phyloP scores from a whole-genome alignment of 2,329 filamentous ascomycete species.

The Alternaria infectoria region DNA sequence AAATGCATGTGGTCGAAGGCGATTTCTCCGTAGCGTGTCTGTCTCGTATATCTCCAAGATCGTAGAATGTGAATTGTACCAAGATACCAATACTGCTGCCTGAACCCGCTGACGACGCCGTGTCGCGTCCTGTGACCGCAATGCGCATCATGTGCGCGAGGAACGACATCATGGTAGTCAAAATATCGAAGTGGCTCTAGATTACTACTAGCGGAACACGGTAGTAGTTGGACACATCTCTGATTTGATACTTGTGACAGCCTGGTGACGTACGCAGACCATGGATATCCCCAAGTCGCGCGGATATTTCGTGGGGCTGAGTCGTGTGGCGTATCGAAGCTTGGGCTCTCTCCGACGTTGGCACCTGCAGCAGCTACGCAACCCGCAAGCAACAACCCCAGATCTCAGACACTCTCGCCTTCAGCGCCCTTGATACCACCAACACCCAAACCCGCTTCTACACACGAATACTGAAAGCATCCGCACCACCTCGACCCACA shows the following conservation, averaged over 20 bases:
- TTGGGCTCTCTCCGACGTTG: slow-evolving; percentile 17
- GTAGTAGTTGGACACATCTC: neutral
- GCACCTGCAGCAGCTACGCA: slow-evolving; percentile 25
- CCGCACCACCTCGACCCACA: slow-evolving; percentile 4
- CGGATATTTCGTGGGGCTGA: slow-evolving; percentile 8
- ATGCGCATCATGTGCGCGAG: slow-evolving; percentile 21
- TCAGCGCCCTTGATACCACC: slow-evolving; percentile 19
- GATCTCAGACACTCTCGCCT: slow-evolving; percentile 28
- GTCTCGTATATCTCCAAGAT: slow-evolving; percentile 29
- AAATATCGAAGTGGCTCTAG: neutral
- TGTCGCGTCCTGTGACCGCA: slow-evolving; percentile 35
- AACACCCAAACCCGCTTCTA: slow-evolving; percentile 10
- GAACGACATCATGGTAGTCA: neutral
- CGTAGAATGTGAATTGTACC: slow-evolving; percentile 38
- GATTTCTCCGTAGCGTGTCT: slow-evolving; percentile 35
- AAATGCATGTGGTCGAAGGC: slow-evolving; percentile 56
- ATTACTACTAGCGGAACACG: neutral
- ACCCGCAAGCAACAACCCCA: slow-evolving; percentile 24
- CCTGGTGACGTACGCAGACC: slow-evolving; percentile 7
- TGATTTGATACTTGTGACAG: slow-evolving; percentile 3
- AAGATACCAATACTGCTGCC: slow-evolving; percentile 39
- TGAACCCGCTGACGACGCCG: slow-evolving; percentile 44
- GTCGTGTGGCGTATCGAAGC: slow-evolving; percentile 17
- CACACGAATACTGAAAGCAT: neutral
- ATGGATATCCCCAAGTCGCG: neutral